phyloP scores from a whole-genome alignment of 2,329 filamentous ascomycete species.

The Cadophora sp. region DNA sequence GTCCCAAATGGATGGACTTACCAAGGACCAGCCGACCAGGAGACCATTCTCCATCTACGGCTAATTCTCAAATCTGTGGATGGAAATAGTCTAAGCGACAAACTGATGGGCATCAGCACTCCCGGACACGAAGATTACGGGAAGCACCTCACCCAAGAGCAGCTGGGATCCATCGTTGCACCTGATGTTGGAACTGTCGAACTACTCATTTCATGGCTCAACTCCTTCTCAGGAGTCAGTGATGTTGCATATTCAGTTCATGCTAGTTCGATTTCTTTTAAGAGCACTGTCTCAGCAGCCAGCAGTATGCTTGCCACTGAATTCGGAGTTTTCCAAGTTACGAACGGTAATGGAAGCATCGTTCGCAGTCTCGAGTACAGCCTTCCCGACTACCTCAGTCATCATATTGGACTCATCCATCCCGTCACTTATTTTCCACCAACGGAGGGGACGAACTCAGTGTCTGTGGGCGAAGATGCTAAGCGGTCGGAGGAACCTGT shows the following conservation, averaged over 20 bases:
- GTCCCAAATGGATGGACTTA: constrained; percentile 21
- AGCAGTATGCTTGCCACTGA: constrained; percentile 39
- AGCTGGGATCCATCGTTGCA: constrained; percentile 51
- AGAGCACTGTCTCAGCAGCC: constrained; percentile 36
- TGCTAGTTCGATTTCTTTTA: constrained; percentile 31
- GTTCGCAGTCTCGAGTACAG: constrained; percentile 50
- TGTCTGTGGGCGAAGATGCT: background rate
- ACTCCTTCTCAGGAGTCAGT: constrained; percentile 32
- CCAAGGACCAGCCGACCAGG: constrained; percentile 7
- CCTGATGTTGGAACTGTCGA: constrained; percentile 48
- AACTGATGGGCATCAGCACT: constrained; percentile 39
- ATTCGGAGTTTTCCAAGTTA: constrained; percentile 38
- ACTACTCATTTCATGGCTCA: constrained; percentile 51
- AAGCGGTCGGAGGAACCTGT: background rate
- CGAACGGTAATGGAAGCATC: constrained; percentile 29
- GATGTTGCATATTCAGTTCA: constrained; percentile 13
- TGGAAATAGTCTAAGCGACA: constrained; percentile 12
- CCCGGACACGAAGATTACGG: constrained; percentile 56
- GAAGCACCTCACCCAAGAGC: constrained; percentile 52
- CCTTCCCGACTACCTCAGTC: constrained; percentile 44
- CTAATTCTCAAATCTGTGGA: constrained; percentile 17
- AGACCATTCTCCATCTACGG: constrained; percentile 20
- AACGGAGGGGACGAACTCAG: background rate
- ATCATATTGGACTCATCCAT: constrained; percentile 49
- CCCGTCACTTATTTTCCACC: constrained; percentile 50